These are phyloP conservation scores for Pugionium dolabratum DNA, from an alignment of 345 rosid genomes.

Conservation along the genomic window DNA sequence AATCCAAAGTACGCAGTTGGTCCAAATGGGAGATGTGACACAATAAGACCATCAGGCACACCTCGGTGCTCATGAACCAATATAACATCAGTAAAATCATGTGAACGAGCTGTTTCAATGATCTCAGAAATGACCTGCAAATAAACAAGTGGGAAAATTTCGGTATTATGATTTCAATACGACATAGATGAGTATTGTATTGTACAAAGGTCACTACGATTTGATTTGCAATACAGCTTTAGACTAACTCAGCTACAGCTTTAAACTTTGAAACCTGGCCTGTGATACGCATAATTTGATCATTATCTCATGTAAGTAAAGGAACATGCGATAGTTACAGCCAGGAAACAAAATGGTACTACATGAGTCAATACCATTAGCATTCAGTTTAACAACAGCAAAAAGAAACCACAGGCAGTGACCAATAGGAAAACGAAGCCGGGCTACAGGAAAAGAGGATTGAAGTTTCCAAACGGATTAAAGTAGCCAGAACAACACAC, in stretches of 20 bases:
- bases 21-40: conserved; percentile 91
- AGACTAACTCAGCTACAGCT: conserved; percentile 10
- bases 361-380: conserved; percentile 4
- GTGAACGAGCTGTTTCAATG: conserved; percentile 80
- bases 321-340: neutral
- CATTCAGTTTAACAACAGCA: neutral
- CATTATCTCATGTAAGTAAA: too few species aligned
- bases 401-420: conserved; percentile 15
- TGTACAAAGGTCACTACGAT: neutral
- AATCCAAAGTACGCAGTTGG: conserved; percentile 94
- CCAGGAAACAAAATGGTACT: conserved; percentile 5
- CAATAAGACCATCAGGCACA: conserved; percentile 77
- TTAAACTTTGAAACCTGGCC: neutral
- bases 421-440: neutral
- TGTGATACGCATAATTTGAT: neutral
- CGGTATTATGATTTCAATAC: neutral
- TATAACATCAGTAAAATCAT: conserved; percentile 88
- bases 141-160: neutral
- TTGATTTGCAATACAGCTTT: neutral
- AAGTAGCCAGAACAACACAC: conserved; percentile 10
- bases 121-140: conserved; percentile 88
- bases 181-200: neutral
- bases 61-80: conserved; percentile 91
- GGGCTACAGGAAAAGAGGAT: neutral
- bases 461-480: neutral